Evolutionary conservation across 345 rosid species (phyloP).

Genomic region (Eucalyptus viminalis): DNA sequence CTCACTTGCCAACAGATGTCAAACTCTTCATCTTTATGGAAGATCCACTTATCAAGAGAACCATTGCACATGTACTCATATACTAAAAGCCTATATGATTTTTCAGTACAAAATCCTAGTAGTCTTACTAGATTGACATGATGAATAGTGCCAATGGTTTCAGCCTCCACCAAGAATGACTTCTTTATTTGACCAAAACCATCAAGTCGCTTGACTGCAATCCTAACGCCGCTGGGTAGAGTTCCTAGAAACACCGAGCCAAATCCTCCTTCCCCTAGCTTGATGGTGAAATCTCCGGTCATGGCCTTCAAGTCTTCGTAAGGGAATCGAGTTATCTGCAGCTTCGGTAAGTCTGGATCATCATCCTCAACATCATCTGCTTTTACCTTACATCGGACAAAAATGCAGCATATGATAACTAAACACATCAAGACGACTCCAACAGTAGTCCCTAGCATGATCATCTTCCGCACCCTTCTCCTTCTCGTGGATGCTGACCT

Average conservation of each 20-base stretch:
- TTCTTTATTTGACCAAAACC: not conserved
- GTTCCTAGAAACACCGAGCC: not conserved
- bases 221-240: not conserved
- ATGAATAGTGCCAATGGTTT: not conserved
- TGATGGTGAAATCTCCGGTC: not conserved
- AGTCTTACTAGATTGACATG: not conserved
- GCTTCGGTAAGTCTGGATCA: not conserved
- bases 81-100: not conserved
- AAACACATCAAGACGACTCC: not conserved
- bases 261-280: not conserved
- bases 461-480: not conserved
- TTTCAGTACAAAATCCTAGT: not conserved
- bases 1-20: not conserved
- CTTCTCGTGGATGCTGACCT: fast-evolving
- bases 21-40: not conserved
- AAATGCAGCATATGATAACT: not conserved
- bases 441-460: not conserved
- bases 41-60: not conserved
- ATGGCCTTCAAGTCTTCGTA: not conserved
- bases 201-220: not conserved
- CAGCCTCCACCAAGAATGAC: not conserved
- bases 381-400: not conserved
- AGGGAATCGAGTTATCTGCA: not conserved
- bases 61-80: not conserved
- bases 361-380: not conserved